These are phyloP conservation scores for Sphaceloma murrayae DNA, from an alignment of 2,329 filamentous ascomycete genomes.

Conservation along the genomic window DNA sequence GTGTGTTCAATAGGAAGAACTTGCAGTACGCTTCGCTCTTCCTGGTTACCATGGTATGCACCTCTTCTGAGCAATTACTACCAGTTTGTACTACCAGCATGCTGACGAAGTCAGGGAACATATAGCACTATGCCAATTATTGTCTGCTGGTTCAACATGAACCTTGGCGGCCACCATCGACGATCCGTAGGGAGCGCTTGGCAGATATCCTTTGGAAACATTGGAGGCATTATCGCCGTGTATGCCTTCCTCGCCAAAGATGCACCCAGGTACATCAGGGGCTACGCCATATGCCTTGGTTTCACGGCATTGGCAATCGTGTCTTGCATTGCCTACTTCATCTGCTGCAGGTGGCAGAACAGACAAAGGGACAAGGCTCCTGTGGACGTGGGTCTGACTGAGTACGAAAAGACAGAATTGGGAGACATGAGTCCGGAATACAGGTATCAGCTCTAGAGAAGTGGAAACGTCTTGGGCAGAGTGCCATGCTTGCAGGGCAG, in stretches of 20 bases:
- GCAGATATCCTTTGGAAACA: conserved; percentile 42
- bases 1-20: conserved; percentile 55
- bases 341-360: conserved; percentile 53
- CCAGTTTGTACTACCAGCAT: too few relatives aligned
- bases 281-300: conserved; percentile 66
- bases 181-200: conserved; percentile 41
- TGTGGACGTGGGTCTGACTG: conserved; percentile 43
- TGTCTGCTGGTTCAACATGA: conserved; percentile 48
- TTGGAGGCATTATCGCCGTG: conserved; percentile 43
- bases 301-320: conserved; percentile 61
- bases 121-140: conserved; percentile 81
- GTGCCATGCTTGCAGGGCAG: too few relatives aligned
- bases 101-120: too few relatives aligned
- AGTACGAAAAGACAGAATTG: conserved; percentile 53
- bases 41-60: conserved; percentile 60
- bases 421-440: conserved; percentile 53
- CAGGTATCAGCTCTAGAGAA: conserved; percentile 45
- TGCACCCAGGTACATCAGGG: conserved; percentile 57
- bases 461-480: too few relatives aligned
- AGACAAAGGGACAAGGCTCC: conserved; percentile 43
- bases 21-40: conserved; percentile 74
- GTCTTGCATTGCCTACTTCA: conserved; percentile 51
- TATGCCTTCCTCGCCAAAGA: conserved; percentile 48
- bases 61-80: too few relatives aligned
- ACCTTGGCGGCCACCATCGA: conserved; percentile 43